Percentiles rank a stretch among this genome's conserved stretches.
phyloP scores from a whole-genome alignment of 495 filamentous ascomycete species.

The Thozetella sp. region DNA sequence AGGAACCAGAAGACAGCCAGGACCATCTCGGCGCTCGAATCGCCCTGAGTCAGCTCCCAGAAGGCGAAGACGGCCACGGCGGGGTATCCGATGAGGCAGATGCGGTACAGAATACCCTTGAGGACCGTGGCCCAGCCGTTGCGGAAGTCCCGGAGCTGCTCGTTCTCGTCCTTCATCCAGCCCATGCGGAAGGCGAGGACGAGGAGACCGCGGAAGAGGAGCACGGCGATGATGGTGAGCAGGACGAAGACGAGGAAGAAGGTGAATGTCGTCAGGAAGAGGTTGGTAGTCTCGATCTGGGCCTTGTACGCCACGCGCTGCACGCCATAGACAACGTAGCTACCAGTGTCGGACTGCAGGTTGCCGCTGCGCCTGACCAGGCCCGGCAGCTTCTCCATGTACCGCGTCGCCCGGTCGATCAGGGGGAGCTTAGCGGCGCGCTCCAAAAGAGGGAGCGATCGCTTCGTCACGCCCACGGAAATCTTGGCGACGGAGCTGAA shows the following conservation, averaged over 20 bases:
- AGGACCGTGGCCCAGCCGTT: slow-evolving; percentile 68
- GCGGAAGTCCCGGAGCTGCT: slow-evolving; percentile 83
- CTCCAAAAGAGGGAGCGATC: slow-evolving; percentile 50
- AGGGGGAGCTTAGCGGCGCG: slow-evolving; percentile 41
- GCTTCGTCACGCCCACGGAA: slow-evolving; percentile 78
- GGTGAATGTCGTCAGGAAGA: slow-evolving; percentile 88
- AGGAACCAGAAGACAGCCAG: slow-evolving; percentile 89
- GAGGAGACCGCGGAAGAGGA: slow-evolving; percentile 76
- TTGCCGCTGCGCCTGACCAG: slow-evolving; percentile 42
- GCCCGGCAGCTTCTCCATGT: slow-evolving; percentile 35
- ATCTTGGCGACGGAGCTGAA: slow-evolving; percentile 72
- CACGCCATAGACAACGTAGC: slow-evolving; percentile 80
- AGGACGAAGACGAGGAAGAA: slow-evolving; percentile 89
- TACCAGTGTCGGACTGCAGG: slow-evolving; percentile 47
- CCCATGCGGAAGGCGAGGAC: slow-evolving; percentile 70
- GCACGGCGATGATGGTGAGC: slow-evolving; percentile 69
- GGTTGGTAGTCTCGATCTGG: slow-evolving; percentile 85
- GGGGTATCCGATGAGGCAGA: slow-evolving; percentile 90
- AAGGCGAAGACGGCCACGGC: slow-evolving; percentile 90
- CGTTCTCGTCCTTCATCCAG: slow-evolving; percentile 80
- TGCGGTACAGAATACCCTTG: slow-evolving; percentile 76
- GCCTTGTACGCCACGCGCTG: slow-evolving; percentile 87
- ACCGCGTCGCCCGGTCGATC: slow-evolving; percentile 46
- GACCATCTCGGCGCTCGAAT: slow-evolving; percentile 87
- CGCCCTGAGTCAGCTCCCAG: slow-evolving; percentile 88